Percentiles rank a stretch among this genome's conserved stretches.
Evolutionary conservation across 176 grass and related monocot genomes (phyloP).

Genomic region (Pontederia paniculata): DNA sequence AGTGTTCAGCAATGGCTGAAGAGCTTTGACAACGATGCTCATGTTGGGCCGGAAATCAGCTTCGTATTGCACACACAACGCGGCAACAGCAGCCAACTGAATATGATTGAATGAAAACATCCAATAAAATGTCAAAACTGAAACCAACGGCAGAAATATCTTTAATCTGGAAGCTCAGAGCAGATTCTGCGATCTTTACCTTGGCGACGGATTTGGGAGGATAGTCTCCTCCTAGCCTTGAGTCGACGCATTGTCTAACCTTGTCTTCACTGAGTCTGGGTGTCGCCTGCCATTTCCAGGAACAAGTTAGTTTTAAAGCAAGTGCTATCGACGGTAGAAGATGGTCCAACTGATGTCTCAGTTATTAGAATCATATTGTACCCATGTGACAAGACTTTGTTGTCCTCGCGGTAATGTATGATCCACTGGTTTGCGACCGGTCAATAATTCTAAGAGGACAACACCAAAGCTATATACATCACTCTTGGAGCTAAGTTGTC

Average conservation of each 20-base stretch:
- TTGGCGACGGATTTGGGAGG: constrained; percentile 80
- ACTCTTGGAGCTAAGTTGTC: constrained; percentile 75
- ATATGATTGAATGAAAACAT: constrained; percentile 10
- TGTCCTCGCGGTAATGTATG: constrained; percentile 78
- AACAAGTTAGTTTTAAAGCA: not conserved
- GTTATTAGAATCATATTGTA: constrained; percentile 10
- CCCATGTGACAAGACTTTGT: constrained; percentile 80
- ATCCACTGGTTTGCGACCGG: constrained; percentile 72
- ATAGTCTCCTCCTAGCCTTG: constrained; percentile 60
- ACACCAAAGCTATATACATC: constrained; percentile 81
- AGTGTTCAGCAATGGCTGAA: constrained; percentile 59
- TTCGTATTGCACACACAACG: constrained; percentile 75
- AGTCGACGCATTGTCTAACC: constrained; percentile 68
- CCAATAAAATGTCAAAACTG: not conserved
- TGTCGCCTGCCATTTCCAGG: constrained; percentile 46
- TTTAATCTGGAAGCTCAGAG: not conserved
- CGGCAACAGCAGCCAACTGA: constrained; percentile 67
- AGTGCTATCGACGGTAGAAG: no score
- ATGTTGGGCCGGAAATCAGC: constrained; percentile 75
- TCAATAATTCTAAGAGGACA: constrained; percentile 68
- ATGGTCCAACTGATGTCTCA: no score
- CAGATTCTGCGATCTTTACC: constrained; percentile 24
- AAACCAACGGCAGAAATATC: not conserved
- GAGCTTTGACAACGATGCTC: constrained; percentile 74
- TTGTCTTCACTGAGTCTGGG: constrained; percentile 81